A percentile compares a stretch with the other conserved stretches of the same genome.
These are phyloP conservation scores for Aspergillus hancockii DNA, from an alignment of 495 filamentous ascomycete species.

Conservation along the genomic window DNA sequence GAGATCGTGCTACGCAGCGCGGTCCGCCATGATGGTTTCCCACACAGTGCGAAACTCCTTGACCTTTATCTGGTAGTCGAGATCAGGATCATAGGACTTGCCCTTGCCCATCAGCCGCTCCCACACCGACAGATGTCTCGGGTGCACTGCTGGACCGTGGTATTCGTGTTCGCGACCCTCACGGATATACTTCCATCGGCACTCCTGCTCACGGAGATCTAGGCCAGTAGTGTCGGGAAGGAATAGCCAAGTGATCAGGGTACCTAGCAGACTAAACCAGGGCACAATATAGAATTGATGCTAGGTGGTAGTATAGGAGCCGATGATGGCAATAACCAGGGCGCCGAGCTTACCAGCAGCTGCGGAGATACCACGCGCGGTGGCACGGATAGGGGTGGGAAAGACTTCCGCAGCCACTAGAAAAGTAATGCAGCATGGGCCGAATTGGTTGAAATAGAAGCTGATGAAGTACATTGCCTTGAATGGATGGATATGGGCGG, in stretches of 20 bases:
- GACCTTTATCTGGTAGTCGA: conserved; percentile 77
- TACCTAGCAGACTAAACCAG: conserved; percentile 86
- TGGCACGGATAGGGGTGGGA: conserved; percentile 85
- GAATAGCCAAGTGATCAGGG: conserved; percentile 75
- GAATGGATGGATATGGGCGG: conserved; percentile 70
- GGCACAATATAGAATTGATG: conserved; percentile 87
- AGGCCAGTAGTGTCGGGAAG: conserved; percentile 91
- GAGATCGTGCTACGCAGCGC: too few relatives aligned
- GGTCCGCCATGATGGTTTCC: conserved; percentile 51
- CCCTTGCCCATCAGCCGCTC: conserved; percentile 71
- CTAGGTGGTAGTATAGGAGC: conserved; percentile 81
- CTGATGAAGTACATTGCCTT: conserved; percentile 91
- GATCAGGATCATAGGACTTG: conserved; percentile 75
- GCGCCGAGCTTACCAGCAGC: conserved; percentile 83
- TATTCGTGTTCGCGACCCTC: conserved; percentile 74
- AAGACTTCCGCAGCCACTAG: conserved; percentile 88
- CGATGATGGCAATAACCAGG: conserved; percentile 76
- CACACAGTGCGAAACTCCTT: conserved; percentile 73
- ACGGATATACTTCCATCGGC: conserved; percentile 79
- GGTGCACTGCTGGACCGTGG: conserved; percentile 85
- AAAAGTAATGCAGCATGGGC: conserved; percentile 90
- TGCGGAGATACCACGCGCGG: conserved; percentile 86
- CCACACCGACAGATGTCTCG: conserved; percentile 79
- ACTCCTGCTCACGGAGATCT: conserved; percentile 91
- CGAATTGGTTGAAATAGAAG: conserved; percentile 96